These are phyloP conservation scores for Sistotremastrum suecicum DNA, from an alignment of 768 basidiomycete species.

Conservation along the genomic window DNA sequence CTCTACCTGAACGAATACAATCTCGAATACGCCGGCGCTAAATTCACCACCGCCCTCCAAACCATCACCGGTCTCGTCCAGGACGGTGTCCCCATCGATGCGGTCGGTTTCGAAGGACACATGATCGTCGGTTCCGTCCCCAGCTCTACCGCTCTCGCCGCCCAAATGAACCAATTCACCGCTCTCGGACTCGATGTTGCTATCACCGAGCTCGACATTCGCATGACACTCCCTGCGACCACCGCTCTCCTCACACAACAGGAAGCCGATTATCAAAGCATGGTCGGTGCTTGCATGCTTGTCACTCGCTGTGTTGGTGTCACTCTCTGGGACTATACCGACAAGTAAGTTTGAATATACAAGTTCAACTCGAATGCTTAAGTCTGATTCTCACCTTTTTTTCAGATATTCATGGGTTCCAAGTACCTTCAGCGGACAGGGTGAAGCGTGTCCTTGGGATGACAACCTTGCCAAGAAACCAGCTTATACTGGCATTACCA, in stretches of 20 bases:
- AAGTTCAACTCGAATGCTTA: not conserved
- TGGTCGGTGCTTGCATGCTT: conserved; percentile 38
- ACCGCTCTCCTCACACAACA: conserved; percentile 36
- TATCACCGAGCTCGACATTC: conserved; percentile 55
- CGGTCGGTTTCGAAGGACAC: conserved; percentile 47
- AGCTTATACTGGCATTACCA: conserved; percentile 28
- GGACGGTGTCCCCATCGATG: conserved; percentile 39
- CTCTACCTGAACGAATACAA: conserved; percentile 21
- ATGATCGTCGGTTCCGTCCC: conserved; percentile 46
- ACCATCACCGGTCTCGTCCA: conserved; percentile 35
- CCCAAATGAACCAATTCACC: conserved; percentile 37
- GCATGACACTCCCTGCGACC: conserved; percentile 41
- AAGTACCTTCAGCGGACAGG: conserved; percentile 19
- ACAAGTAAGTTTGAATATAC: conserved; percentile 14
- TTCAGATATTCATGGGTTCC: conserved; percentile 22
- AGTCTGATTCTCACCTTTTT: not conserved
- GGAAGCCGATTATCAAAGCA: conserved; percentile 39
- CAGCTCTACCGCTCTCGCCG: conserved; percentile 22
- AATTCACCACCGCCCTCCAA: conserved; percentile 40
- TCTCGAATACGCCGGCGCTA: conserved; percentile 23
- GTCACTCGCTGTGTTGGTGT: conserved; percentile 22
- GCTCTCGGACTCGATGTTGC: conserved; percentile 53
- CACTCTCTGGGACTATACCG: conserved; percentile 29
- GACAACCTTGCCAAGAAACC: conserved; percentile 30
- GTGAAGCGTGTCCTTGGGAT: conserved; percentile 18